Conservation (phyloP, 208 protist genomes). For the Sergeia podlipaevii region DNA sequence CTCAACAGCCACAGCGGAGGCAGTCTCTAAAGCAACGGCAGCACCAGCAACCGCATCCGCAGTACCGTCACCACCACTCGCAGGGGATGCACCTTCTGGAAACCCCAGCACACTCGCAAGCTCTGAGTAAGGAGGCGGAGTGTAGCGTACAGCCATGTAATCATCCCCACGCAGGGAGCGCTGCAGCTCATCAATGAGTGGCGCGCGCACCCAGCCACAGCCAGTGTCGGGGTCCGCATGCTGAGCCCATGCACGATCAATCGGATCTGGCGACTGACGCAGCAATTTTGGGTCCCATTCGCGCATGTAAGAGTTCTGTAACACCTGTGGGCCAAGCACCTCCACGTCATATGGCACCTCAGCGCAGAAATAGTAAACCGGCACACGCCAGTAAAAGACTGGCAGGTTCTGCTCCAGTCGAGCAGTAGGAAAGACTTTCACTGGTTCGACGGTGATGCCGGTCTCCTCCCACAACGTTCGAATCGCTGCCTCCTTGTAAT, state of each 20-base stretch:
- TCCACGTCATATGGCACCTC: slow-evolving; percentile 79
- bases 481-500: slow-evolving; percentile 85
- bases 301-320: slow-evolving; percentile 71
- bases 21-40: neutral
- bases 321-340: slow-evolving; percentile 76
- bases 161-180: slow-evolving; percentile 67
- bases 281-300: slow-evolving; percentile 78
- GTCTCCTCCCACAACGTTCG: slow-evolving; percentile 90
- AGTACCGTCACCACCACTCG: neutral
- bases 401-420: slow-evolving; percentile 53
- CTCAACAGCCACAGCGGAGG: neutral
- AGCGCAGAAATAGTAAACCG: slow-evolving; percentile 86
- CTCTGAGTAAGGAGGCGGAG: slow-evolving; percentile 73
- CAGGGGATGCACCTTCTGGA: neutral
- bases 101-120: slow-evolving; percentile 61
- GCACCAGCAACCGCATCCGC: neutral
- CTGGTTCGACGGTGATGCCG: slow-evolving; percentile 73
- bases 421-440: slow-evolving; percentile 61
- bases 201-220: slow-evolving; percentile 77
- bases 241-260: slow-evolving; percentile 85
- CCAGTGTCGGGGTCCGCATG: slow-evolving; percentile 78
- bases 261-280: slow-evolving; percentile 83
- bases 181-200: slow-evolving; percentile 86
- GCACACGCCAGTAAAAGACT: slow-evolving; percentile 84
- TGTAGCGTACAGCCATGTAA: slow-evolving; percentile 88